Percentiles rank a stretch among this genome's conserved stretches.
Conservation (phyloP, 768 basidiomycete genomes). For the Royoungia palumana region DNA sequence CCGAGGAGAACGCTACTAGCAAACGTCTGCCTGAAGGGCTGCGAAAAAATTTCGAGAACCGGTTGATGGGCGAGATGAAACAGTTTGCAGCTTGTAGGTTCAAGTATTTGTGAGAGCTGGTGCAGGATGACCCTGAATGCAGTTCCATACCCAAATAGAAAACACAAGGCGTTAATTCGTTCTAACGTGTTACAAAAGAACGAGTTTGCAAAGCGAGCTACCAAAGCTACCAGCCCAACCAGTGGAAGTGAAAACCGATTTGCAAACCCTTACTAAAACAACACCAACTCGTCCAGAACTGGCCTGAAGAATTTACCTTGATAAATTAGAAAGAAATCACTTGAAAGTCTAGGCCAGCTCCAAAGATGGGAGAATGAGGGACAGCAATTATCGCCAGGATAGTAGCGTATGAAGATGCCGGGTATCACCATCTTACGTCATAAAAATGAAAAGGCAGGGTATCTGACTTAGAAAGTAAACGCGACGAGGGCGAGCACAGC, state of each 20-base stretch:
- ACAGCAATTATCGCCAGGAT: slow-evolving; percentile 24
- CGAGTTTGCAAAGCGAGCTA: slow-evolving; percentile 4
- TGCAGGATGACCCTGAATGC: too few relatives aligned
- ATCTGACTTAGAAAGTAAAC: slow-evolving; percentile 23
- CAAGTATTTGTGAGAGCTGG: too few relatives aligned
- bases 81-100: too few relatives aligned
- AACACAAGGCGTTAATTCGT: too few relatives aligned
- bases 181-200: slow-evolving; percentile 8
- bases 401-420: slow-evolving; percentile 18
- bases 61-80: too few relatives aligned
- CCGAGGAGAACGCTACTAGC: too few relatives aligned
- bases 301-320: slow-evolving; percentile 5
- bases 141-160: too few relatives aligned
- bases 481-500: slow-evolving; percentile 18
- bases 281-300: slow-evolving; percentile 9
- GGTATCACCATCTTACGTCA: slow-evolving; percentile 38
- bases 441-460: slow-evolving; percentile 31
- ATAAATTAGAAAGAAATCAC: slow-evolving; percentile 12
- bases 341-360: slow-evolving; percentile 12
- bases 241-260: slow-evolving; percentile 10
- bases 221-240: slow-evolving; percentile 15
- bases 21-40: too few relatives aligned
- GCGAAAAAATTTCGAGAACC: too few relatives aligned
- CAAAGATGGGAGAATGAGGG: not conserved
- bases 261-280: slow-evolving; percentile 6